A percentile compares a stretch with the other conserved stretches of the same genome.
Evolutionary conservation across 352 stramenopile species (phyloP).

Genomic region (Globisporangium alternatum): DNA sequence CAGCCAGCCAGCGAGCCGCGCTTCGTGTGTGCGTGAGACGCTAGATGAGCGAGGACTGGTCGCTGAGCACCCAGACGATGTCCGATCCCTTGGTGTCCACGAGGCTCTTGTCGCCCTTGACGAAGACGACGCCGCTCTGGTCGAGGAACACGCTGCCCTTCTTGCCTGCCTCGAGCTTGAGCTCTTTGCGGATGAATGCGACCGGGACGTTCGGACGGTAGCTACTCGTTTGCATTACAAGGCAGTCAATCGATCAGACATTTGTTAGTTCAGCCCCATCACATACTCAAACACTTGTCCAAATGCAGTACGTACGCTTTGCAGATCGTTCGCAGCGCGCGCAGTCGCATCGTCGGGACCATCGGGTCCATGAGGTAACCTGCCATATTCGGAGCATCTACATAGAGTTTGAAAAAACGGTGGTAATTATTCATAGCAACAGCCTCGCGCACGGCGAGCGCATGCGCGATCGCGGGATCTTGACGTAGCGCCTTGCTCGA

Average conservation of each 20-base stretch:
- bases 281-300: slow-evolving; percentile 12
- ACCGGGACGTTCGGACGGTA: slow-evolving; percentile 75
- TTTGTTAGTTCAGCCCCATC: neutral
- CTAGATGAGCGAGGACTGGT: slow-evolving; percentile 85
- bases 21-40: neutral
- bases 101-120: slow-evolving; percentile 56
- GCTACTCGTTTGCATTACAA: slow-evolving; percentile 23
- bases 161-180: slow-evolving; percentile 64
- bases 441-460: slow-evolving; percentile 73
- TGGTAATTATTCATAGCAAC: slow-evolving; percentile 87
- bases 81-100: slow-evolving; percentile 83
- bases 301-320: slow-evolving; percentile 65
- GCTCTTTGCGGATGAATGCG: slow-evolving; percentile 67
- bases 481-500: slow-evolving; percentile 34
- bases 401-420: slow-evolving; percentile 88
- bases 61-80: slow-evolving; percentile 80
- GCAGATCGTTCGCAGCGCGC: slow-evolving; percentile 81
- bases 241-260: neutral
- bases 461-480: slow-evolving; percentile 61
- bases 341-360: slow-evolving; percentile 76
- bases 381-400: slow-evolving; percentile 86
- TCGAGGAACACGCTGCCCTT: slow-evolving; percentile 69
- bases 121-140: slow-evolving; percentile 66
- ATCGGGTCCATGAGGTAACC: slow-evolving; percentile 89
- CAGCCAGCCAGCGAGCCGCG: neutral